Percentiles rank a stretch among this genome's conserved stretches.
Conservation (phyloP, 1,284 basidiomycete species). For the Trichosporon faecale region DNA sequence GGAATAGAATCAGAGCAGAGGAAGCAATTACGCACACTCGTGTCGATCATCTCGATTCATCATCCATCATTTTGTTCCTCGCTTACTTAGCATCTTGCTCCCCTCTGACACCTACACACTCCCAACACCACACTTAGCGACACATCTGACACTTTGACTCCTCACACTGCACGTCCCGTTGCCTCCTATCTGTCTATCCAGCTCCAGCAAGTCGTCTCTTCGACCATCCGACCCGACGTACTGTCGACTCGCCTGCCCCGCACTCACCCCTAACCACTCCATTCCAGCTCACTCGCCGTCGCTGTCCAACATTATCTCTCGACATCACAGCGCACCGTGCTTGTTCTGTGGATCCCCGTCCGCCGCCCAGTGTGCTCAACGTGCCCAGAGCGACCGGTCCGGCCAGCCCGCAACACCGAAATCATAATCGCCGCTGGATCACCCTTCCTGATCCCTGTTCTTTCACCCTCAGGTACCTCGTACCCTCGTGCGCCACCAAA, state of each 20-base stretch:
- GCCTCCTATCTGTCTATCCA: neutral
- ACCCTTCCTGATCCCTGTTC: neutral
- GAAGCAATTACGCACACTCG: neutral
- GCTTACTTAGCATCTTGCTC: neutral
- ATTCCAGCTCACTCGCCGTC: too few species aligned
- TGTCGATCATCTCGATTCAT: slow-evolving; percentile 11
- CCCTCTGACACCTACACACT: neutral
- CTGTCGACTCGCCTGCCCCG: neutral
- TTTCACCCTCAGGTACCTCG: neutral
- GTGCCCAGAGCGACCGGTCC: neutral
- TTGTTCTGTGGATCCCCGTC: neutral
- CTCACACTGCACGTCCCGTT: neutral
- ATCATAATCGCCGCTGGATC: neutral
- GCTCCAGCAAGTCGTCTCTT: neutral
- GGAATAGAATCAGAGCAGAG: neutral
- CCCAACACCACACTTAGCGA: neutral
- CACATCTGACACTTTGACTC: neutral
- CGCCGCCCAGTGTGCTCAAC: neutral
- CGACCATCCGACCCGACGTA: neutral
- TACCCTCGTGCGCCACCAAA: slow-evolving; percentile 7
- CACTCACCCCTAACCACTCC: neutral
- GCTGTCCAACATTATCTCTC: neutral
- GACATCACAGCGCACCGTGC: neutral
- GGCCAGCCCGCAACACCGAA: neutral
- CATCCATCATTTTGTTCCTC: slow-evolving; percentile 1